Conservation (phyloP, 225 moss, liverwort and hornwort genomes). For the Straminergon stramineum region DNA sequence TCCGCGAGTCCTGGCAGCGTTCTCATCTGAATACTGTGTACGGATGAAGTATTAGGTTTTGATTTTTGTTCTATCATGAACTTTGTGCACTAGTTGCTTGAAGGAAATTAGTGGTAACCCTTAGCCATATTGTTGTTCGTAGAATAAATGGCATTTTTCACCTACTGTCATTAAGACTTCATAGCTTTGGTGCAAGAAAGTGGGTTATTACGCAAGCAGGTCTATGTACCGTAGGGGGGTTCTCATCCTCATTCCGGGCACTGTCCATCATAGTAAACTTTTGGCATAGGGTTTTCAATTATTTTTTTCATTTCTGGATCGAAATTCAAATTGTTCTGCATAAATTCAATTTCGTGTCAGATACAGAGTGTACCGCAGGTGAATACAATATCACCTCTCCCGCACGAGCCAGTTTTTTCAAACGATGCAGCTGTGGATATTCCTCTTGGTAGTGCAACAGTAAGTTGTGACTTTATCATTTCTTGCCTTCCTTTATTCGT, state of each 20-base stretch:
- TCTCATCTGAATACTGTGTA: neutral
- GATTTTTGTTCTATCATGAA: neutral
- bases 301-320: neutral
- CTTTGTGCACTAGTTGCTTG: neutral
- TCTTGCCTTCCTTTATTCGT: neutral
- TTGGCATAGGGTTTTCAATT: neutral
- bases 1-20: neutral
- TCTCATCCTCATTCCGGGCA: neutral
- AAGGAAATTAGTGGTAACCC: neutral
- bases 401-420: conserved; percentile 67
- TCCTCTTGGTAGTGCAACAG: conserved; percentile 77
- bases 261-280: neutral
- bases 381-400: conserved; percentile 82
- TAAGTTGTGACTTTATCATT: conserved; percentile 15
- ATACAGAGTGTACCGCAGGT: conserved; percentile 78
- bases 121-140: neutral
- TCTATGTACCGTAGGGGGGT: neutral
- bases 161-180: neutral
- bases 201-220: neutral
- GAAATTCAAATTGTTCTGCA: neutral
- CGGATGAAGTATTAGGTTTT: neutral
- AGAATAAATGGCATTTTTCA: neutral
- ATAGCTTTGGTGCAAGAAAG: neutral
- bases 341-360: neutral
- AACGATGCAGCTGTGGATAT: conserved; percentile 71